These are phyloP conservation scores for Psidium friedrichsthalianum DNA, from an alignment of 345 rosid species.

Conservation along the genomic window DNA sequence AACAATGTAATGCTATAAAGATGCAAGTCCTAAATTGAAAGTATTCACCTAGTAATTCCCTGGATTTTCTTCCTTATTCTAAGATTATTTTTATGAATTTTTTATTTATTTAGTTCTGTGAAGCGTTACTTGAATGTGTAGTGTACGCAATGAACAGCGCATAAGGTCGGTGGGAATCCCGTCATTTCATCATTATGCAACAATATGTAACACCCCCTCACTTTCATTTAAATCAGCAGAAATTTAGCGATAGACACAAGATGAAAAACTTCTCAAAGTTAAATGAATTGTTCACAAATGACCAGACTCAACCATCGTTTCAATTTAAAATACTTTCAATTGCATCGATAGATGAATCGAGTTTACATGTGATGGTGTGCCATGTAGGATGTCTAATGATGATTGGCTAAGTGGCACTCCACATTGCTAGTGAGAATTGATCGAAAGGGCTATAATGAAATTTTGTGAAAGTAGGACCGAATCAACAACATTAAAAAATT, in stretches of 20 bases:
- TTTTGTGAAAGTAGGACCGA: neutral
- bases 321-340: neutral
- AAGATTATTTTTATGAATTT: neutral
- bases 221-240: neutral
- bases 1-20: neutral
- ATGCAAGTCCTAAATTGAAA: neutral
- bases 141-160: neutral
- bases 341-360: neutral
- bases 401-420: rapidly evolving
- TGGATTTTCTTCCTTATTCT: neutral
- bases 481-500: neutral
- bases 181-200: neutral
- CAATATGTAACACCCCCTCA: neutral
- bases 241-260: neutral
- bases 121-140: neutral
- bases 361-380: rapidly evolving
- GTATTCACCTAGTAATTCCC: neutral
- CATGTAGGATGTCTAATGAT: too few species aligned
- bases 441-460: rapidly evolving
- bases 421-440: neutral
- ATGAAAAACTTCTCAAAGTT: neutral
- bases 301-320: neutral
- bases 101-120: neutral
- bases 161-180: neutral
- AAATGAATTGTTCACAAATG: neutral